A percentile compares a stretch with the other conserved stretches of the same genome.
Evolutionary conservation across 2,329 filamentous ascomycete species (phyloP).

Genomic region (Aspergillus fumigatus): DNA sequence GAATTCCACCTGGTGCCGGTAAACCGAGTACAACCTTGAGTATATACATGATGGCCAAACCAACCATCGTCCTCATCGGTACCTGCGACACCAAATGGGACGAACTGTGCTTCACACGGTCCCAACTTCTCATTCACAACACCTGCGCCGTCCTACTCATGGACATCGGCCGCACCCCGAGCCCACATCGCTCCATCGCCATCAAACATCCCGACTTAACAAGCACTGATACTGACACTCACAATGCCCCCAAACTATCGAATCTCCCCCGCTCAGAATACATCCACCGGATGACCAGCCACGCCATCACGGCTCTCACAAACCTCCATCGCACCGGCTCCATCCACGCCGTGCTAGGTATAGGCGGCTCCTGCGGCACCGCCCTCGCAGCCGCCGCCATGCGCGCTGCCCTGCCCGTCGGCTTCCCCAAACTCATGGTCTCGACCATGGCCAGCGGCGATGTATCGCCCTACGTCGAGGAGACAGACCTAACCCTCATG

Average conservation of each 20-base stretch:
- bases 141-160: slow-evolving; percentile 44
- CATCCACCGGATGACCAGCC: slow-evolving; percentile 52
- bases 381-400: slow-evolving; percentile 58
- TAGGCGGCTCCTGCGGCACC: slow-evolving; percentile 62
- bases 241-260: slow-evolving; percentile 25
- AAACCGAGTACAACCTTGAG: not conserved
- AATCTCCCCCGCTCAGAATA: slow-evolving; percentile 51
- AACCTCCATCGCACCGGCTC: slow-evolving; percentile 32
- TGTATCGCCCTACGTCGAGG: slow-evolving; percentile 59
- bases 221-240: slow-evolving; percentile 17
- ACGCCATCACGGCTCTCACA: slow-evolving; percentile 42
- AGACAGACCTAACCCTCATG: slow-evolving; percentile 66
- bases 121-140: slow-evolving; percentile 38
- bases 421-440: slow-evolving; percentile 66
- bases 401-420: slow-evolving; percentile 57
- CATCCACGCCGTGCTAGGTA: slow-evolving; percentile 55
- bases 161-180: slow-evolving; percentile 51
- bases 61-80: slow-evolving; percentile 53
- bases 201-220: slow-evolving; percentile 39
- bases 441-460: slow-evolving; percentile 67
- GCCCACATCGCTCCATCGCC: slow-evolving; percentile 44
- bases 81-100: slow-evolving; percentile 63
- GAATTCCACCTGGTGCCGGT: too few species aligned
- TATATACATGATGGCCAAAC: slow-evolving; percentile 11
- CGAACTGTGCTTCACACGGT: slow-evolving; percentile 54